These are phyloP conservation scores for Alternaria ventricosa DNA, from an alignment of 2,329 filamentous ascomycete genomes.

Conservation along the genomic window DNA sequence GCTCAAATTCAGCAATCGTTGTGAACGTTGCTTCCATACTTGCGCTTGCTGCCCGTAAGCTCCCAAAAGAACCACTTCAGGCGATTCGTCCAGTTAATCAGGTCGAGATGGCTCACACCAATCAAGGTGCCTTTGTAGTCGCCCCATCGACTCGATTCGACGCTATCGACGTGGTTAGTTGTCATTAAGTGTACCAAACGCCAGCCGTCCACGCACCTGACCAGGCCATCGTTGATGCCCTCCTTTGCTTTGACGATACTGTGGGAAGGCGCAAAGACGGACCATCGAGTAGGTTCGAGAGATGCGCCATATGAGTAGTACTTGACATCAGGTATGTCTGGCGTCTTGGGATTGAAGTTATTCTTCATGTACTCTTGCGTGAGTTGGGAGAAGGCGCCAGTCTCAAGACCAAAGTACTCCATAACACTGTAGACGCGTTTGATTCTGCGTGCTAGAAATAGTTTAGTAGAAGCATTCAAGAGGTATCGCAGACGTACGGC, in stretches of 20 bases:
- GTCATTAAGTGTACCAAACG: not conserved
- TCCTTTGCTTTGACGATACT: constrained; percentile 61
- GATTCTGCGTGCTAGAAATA: constrained; percentile 51
- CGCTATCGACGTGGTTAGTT: constrained; percentile 43
- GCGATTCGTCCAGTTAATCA: constrained; percentile 72
- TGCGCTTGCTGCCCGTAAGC: constrained; percentile 62
- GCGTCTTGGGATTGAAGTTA: constrained; percentile 65
- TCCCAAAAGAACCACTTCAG: constrained; percentile 65
- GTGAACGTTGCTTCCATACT: constrained; percentile 42
- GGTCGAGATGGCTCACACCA: constrained; percentile 68
- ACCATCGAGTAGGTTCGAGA: constrained; percentile 62
- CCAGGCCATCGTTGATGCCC: constrained; percentile 68
- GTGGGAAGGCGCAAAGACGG: constrained; percentile 64
- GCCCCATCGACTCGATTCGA: constrained; percentile 66
- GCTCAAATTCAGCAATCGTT: not conserved
- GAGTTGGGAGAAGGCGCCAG: constrained; percentile 67
- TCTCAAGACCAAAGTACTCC: constrained; percentile 62
- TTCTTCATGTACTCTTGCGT: constrained; percentile 64
- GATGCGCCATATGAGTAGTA: constrained; percentile 70
- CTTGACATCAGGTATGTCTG: constrained; percentile 60
- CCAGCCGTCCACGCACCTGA: constrained; percentile 51
- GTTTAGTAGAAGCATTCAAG: constrained; percentile 16
- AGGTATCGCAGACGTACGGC: constrained; percentile 53
- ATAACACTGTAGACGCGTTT: constrained; percentile 63
- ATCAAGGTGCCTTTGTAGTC: constrained; percentile 68